Evolutionary conservation across 2,329 filamentous ascomycete genomes (phyloP).

Genomic region (Geosmithia putterillii): DNA sequence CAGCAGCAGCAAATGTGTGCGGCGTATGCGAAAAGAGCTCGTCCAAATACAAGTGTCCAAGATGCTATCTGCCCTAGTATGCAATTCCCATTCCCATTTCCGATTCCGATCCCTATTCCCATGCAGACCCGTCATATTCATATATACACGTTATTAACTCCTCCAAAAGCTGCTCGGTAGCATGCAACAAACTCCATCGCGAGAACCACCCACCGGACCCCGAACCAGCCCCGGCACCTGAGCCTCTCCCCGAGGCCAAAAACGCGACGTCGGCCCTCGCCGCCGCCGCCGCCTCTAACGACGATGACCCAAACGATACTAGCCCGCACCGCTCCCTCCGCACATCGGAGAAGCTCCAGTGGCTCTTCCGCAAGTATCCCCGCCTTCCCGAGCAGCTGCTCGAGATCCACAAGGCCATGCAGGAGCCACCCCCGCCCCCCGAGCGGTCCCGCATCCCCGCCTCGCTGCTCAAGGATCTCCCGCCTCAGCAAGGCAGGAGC

Average conservation of each 20-base stretch:
- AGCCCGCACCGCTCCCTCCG: constrained; percentile 22
- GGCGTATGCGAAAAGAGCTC: constrained; percentile 37
- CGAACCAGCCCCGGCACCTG: constrained; percentile 11
- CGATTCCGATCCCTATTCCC: neutral
- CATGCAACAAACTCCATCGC: constrained; percentile 41
- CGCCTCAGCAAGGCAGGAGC: constrained; percentile 15
- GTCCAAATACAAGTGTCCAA: constrained; percentile 52
- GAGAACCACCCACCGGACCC: constrained; percentile 33
- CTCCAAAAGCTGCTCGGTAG: constrained; percentile 40
- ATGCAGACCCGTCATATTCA: constrained; percentile 3
- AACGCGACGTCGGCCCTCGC: constrained; percentile 3
- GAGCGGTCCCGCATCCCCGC: constrained; percentile 14
- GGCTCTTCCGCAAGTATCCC: constrained; percentile 41
- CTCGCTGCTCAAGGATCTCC: constrained; percentile 18
- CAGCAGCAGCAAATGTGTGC: constrained; percentile 19
- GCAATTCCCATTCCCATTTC: constrained; percentile 9
- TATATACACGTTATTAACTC: constrained; percentile 1
- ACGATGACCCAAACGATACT: neutral
- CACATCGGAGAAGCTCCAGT: constrained; percentile 32
- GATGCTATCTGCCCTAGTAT: constrained; percentile 46
- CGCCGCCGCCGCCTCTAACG: no score
- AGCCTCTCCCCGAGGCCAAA: constrained; percentile 7
- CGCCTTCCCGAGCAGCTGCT: constrained; percentile 31
- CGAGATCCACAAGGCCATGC: constrained; percentile 35
- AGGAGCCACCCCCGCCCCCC: constrained; percentile 18